These are phyloP conservation scores for Tremella fuciformis DNA, from an alignment of 768 basidiomycete species.

Conservation along the genomic window DNA sequence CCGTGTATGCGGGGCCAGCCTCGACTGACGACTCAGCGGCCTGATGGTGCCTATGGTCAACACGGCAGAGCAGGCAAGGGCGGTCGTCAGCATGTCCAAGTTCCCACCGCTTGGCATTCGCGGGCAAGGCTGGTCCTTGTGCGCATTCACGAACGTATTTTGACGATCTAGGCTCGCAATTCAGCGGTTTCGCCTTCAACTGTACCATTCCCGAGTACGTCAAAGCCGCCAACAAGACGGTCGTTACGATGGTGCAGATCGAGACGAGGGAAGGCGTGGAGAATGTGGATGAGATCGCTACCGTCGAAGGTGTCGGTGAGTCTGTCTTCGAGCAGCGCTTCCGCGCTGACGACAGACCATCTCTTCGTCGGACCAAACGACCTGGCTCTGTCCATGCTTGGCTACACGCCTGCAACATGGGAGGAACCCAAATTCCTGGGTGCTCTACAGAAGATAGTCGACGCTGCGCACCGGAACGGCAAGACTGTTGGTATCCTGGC, in stretches of 20 bases:
- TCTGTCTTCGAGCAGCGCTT: background rate
- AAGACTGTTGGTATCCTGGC: slow-evolving; percentile 19
- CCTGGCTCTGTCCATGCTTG: slow-evolving; percentile 24
- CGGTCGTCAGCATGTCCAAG: slow-evolving; percentile 23
- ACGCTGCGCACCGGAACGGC: slow-evolving; percentile 16
- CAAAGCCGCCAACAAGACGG: slow-evolving; percentile 22
- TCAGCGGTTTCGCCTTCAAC: slow-evolving; percentile 12
- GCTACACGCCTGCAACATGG: slow-evolving; percentile 20
- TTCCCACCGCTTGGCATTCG: slow-evolving; percentile 31
- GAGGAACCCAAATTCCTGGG: slow-evolving; percentile 24
- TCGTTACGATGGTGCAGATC: slow-evolving; percentile 39
- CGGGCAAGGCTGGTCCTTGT: slow-evolving; percentile 27
- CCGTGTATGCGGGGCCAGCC: background rate
- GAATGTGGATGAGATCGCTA: slow-evolving; percentile 40
- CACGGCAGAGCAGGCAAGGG: slow-evolving; percentile 20
- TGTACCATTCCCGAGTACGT: slow-evolving; percentile 30
- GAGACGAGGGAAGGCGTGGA: slow-evolving; percentile 39
- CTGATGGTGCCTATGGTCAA: slow-evolving; percentile 28
- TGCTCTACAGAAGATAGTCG: slow-evolving; percentile 25
- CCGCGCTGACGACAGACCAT: slow-evolving; percentile 19
- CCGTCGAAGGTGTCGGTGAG: slow-evolving; percentile 43
- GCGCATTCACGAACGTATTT: too few species aligned
- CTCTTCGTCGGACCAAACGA: slow-evolving; percentile 45
- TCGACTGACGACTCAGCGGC: slow-evolving; percentile 11
- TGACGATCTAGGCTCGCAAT: too few species aligned